Percentiles rank a stretch among this genome's conserved stretches.
Evolutionary conservation across 2,329 filamentous ascomycete genomes (phyloP).

Genomic region (Clonostachys byssicola): DNA sequence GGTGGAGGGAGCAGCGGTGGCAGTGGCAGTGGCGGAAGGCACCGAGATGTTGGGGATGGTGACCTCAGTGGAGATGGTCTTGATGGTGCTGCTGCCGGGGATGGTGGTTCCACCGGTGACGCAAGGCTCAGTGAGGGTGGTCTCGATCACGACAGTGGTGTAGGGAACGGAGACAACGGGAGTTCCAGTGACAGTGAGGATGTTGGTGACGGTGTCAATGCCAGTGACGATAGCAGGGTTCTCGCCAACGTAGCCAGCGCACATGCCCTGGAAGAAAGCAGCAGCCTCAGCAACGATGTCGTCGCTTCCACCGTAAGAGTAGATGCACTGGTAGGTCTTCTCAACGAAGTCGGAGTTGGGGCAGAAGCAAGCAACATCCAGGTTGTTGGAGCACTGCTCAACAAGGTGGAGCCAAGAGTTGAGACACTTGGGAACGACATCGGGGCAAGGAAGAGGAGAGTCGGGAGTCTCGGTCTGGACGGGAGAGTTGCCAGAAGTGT

Average conservation of each 20-base stretch:
- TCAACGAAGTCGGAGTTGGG: constrained; percentile 70
- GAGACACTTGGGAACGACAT: constrained; percentile 79
- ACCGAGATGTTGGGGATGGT: constrained; percentile 50
- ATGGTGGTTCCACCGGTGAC: constrained; percentile 43
- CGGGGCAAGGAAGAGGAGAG: constrained; percentile 54
- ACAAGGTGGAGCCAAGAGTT: constrained; percentile 81
- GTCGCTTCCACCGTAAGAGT: constrained; percentile 66
- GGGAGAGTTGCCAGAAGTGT: constrained; percentile 7
- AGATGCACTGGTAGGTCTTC: constrained; percentile 77
- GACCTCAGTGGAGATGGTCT: constrained; percentile 44
- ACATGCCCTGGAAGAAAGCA: constrained; percentile 87
- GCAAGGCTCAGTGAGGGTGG: constrained; percentile 44
- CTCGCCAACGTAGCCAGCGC: constrained; percentile 64
- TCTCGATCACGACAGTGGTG: constrained; percentile 45
- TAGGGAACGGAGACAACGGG: constrained; percentile 46
- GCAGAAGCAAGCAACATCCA: constrained; percentile 83
- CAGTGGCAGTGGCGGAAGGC: constrained; percentile 22
- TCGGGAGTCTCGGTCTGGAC: constrained; percentile 5
- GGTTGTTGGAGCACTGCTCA: constrained; percentile 73
- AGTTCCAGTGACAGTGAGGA: constrained; percentile 49
- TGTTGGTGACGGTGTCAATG: constrained; percentile 59
- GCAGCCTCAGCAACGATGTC: constrained; percentile 67
- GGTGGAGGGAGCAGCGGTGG: constrained; percentile 4
- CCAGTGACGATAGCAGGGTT: constrained; percentile 86
- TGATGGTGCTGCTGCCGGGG: constrained; percentile 37